Percentiles rank a stretch among this genome's conserved stretches.
These are phyloP conservation scores for Edaphochlamys debaryana DNA, from an alignment of 139 green algal genomes.

Conservation along the genomic window DNA sequence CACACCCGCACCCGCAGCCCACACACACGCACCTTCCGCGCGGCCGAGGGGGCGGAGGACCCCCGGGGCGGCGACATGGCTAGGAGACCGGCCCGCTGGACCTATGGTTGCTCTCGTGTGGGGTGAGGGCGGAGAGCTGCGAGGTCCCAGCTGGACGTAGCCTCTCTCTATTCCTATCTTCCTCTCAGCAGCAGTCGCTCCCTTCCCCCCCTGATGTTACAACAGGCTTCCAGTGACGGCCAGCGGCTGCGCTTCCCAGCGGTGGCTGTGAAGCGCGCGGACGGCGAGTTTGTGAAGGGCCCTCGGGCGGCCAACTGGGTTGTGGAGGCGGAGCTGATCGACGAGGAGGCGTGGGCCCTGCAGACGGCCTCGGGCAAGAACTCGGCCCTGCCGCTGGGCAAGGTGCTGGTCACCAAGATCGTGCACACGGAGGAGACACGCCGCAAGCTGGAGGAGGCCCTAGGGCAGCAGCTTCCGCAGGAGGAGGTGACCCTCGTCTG, in stretches of 20 bases:
- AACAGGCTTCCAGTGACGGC: neutral
- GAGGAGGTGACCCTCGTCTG: no score
- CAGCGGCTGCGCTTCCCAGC: slow-evolving; percentile 9
- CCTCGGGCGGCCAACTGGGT: slow-evolving; percentile 5
- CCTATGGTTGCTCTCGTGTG: no score
- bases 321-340: slow-evolving; percentile 31
- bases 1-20: no score
- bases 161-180: no score
- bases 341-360: slow-evolving; percentile 23
- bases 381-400: neutral
- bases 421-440: slow-evolving; percentile 4
- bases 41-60: no score
- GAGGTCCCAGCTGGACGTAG: no score
- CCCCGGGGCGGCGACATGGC: no score
- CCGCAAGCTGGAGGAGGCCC: neutral
- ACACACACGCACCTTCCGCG: no score
- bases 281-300: slow-evolving; percentile 28
- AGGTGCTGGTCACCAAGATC: slow-evolving; percentile 33
- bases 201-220: no score
- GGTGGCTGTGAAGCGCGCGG: neutral
- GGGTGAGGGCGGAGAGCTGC: neutral
- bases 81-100: no score
- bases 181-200: no score
- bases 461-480: no score
- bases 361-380: neutral